Percentiles rank a stretch among this genome's conserved stretches.
These are phyloP conservation scores for Neoscytalidium dimidiatum DNA, from an alignment of 2,329 filamentous ascomycete species.

Conservation along the genomic window DNA sequence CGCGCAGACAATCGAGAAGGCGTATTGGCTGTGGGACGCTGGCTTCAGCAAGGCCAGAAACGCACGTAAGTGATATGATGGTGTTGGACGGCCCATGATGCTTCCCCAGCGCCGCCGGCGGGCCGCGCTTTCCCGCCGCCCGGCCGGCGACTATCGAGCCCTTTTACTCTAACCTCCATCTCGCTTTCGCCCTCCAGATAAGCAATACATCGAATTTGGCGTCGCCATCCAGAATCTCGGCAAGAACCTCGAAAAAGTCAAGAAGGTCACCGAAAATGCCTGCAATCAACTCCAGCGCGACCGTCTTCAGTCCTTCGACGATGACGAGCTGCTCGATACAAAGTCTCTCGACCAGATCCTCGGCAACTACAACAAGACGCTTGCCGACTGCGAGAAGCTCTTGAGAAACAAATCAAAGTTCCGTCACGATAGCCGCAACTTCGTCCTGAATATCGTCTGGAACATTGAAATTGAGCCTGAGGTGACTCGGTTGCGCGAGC, in stretches of 20 bases:
- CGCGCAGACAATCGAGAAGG: slow-evolving; percentile 21
- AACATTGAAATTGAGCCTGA: slow-evolving; percentile 24
- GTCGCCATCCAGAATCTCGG: slow-evolving; percentile 18
- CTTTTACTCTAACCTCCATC: neutral
- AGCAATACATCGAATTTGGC: slow-evolving; percentile 25
- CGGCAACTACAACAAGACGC: slow-evolving; percentile 23
- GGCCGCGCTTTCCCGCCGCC: neutral
- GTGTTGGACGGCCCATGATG: neutral
- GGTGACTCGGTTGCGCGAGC: slow-evolving; percentile 19
- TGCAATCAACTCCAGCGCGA: slow-evolving; percentile 9
- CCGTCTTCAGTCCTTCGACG: neutral
- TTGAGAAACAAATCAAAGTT: slow-evolving; percentile 23
- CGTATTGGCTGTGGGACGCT: slow-evolving; percentile 20
- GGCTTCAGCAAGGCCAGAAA: slow-evolving; percentile 23
- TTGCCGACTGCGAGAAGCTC: slow-evolving; percentile 23
- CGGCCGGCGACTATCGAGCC: neutral
- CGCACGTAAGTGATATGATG: slow-evolving; percentile 18
- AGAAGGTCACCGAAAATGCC: slow-evolving; percentile 21
- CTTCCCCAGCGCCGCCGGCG: neutral
- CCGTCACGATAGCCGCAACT: slow-evolving; percentile 18
- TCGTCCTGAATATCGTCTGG: slow-evolving; percentile 24
- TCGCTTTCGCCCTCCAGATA: slow-evolving; percentile 9
- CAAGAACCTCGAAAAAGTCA: slow-evolving; percentile 22
- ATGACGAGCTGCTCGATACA: slow-evolving; percentile 14
- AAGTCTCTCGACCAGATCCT: slow-evolving; percentile 23